Evolutionary conservation across 2,329 filamentous ascomycete species (phyloP).

Genomic region (Alternaria tenuissima): DNA sequence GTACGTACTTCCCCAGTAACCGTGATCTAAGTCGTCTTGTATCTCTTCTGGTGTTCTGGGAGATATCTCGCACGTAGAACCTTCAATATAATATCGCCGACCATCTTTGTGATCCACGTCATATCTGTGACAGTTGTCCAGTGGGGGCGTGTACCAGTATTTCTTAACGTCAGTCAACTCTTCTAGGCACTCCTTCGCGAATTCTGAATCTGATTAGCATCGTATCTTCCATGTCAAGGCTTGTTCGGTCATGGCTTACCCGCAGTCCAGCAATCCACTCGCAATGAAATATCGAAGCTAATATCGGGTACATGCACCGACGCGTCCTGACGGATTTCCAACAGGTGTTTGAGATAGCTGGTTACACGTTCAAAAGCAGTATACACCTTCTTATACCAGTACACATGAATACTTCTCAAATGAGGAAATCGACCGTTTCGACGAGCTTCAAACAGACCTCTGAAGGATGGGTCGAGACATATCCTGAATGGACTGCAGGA

Average conservation of each 20-base stretch:
- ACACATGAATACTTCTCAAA: background rate
- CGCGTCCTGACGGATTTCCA: background rate
- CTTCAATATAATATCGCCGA: background rate
- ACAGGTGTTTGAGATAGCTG: background rate
- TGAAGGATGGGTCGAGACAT: background rate
- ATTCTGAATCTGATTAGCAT: background rate
- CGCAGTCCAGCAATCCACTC: background rate
- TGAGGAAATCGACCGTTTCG: background rate
- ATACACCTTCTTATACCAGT: background rate
- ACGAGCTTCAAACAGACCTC: background rate
- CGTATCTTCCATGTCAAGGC: accelerated
- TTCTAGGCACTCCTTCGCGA: background rate
- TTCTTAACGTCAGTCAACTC: accelerated
- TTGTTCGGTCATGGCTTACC: background rate
- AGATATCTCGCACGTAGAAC: accelerated
- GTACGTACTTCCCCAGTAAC: background rate
- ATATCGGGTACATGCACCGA: background rate
- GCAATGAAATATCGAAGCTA: background rate
- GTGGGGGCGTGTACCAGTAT: background rate
- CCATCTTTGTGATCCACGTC: background rate
- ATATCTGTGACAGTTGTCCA: background rate
- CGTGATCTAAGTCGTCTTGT: background rate
- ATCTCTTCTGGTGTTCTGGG: background rate
- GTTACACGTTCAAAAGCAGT: background rate
- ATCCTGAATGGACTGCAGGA: background rate